phyloP scores from a whole-genome alignment of 164 flowering plant species.

The Houttuynia cordata region DNA sequence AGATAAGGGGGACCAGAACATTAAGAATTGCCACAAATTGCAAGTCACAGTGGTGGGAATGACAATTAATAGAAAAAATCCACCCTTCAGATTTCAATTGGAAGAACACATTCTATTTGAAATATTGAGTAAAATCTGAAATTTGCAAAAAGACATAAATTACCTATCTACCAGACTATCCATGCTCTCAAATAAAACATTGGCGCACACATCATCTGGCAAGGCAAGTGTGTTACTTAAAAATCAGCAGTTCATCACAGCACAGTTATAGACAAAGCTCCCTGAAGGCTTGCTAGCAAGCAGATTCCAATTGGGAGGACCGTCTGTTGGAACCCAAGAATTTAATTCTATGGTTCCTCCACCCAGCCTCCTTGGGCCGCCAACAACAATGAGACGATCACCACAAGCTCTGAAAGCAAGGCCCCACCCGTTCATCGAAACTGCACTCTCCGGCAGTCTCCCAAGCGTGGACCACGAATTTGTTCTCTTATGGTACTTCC shows the following conservation, averaged over 20 bases:
- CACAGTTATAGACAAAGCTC: constrained; percentile 27
- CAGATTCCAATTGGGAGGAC: constrained; percentile 72
- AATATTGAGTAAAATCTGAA: constrained; percentile 16
- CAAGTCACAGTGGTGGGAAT: constrained; percentile 9
- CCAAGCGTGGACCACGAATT: constrained; percentile 58
- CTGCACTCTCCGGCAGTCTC: constrained; percentile 73
- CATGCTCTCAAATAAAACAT: constrained; percentile 17
- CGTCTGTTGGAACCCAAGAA: constrained; percentile 76
- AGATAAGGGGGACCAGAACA: constrained; percentile 7
- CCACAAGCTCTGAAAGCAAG: constrained; percentile 93
- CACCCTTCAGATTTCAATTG: constrained; percentile 1
- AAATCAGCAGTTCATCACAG: constrained; percentile 29
- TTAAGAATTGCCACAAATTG: constrained; percentile 10
- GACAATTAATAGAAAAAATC: constrained; percentile 7
- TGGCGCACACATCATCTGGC: constrained; percentile 16
- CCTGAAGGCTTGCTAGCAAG: constrained; percentile 24
- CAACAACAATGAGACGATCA: constrained; percentile 67
- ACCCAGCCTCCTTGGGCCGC: constrained; percentile 68
- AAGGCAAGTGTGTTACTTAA: constrained; percentile 4
- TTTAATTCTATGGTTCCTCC: constrained; percentile 70
- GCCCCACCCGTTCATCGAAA: constrained; percentile 91
- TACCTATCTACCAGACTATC: constrained; percentile 21
- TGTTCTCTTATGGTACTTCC: constrained; percentile 53
- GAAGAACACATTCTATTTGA: constrained; percentile 11
- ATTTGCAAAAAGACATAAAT: constrained; percentile 10